These are phyloP conservation scores for Coniochaeta sp. DNA, from an alignment of 2,329 filamentous ascomycete species.

Conservation along the genomic window DNA sequence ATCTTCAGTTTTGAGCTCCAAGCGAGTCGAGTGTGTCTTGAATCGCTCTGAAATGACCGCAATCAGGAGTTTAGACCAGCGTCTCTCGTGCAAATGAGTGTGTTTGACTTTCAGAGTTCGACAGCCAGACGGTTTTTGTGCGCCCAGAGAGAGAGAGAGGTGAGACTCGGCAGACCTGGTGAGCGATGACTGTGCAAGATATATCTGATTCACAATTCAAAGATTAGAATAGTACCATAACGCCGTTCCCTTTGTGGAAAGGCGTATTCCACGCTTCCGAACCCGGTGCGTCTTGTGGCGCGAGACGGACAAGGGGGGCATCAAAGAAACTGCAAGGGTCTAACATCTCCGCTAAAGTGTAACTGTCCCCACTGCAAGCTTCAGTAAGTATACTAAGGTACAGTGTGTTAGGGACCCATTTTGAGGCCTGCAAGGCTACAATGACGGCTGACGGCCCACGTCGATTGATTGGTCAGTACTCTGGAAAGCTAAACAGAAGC, in stretches of 20 bases:
- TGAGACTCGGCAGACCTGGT: not conserved
- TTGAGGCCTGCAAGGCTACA: not conserved
- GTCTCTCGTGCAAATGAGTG: not conserved
- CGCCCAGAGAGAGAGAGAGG: not conserved
- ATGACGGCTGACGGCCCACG: not conserved
- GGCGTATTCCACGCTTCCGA: not conserved
- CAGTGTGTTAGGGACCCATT: too few relatives aligned
- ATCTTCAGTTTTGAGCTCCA: slow-evolving; percentile 26
- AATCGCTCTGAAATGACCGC: not conserved
- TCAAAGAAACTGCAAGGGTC: not conserved
- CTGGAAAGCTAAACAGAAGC: not conserved
- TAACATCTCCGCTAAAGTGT: not conserved
- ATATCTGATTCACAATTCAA: not conserved
- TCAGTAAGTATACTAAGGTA: too few relatives aligned
- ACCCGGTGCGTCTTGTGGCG: not conserved
- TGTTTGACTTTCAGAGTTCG: not conserved
- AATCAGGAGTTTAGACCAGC: not conserved
- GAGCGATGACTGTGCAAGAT: not conserved
- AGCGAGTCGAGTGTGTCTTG: not conserved
- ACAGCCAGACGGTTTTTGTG: not conserved
- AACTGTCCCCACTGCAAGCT: too few relatives aligned
- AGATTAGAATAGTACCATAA: not conserved
- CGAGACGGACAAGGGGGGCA: not conserved
- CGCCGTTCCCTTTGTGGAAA: not conserved
- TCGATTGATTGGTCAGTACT: not conserved